Evolutionary conservation across 2,329 filamentous ascomycete species (phyloP), one percentile per base, ranked within the genome.

Genomic region (Penicillium frequentans): DNA sequence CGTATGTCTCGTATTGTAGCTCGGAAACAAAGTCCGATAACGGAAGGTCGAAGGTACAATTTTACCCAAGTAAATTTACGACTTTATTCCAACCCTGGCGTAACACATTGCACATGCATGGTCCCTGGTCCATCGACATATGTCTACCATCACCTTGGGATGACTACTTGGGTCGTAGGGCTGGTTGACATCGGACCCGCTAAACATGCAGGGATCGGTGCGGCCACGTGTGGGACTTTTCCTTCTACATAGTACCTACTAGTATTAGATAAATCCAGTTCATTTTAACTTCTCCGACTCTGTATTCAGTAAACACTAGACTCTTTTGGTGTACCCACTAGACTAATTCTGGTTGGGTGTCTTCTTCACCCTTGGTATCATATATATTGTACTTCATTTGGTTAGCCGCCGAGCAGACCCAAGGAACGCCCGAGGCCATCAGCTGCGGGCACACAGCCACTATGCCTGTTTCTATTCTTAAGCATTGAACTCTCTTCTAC

Each of bases 361-460:
- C 11, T 3, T 5, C n/a, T 8, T 26, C 26, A 26, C 26, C 26
- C 26, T 26, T 26, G 26, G 26, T 33, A n/a, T 24, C 47, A 10
- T 31, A 23, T 42, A 50, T 49, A 49, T 49, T 49, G 26, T 26
- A 44, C 54, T 29, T 51, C 39, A 45, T 29, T 46, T 47, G 44
- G 23, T 55, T 60, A 58, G 58, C 58, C 58, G 58, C 58, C 52
- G 33, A 37, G 16, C 29, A 26, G 46, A 46, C 52, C 58, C 54
- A 55, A 54, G 29, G 51, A 58, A 49, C 29, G 29, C 24, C 26
- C 39, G 29, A 42, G 52, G 49, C 51, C 13, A 19, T 35, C 31
- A 54, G 21, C 33, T 49, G 33, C 52, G 39, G 49, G 26, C 48
- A 48, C 59, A 59, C 54, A 61, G 59, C 59, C 59, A 52, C 54